Evolutionary conservation across 208 protist species (phyloP), one percentile per base, ranked within the genome.

Genomic region (Naegleria lovaniensis): DNA sequence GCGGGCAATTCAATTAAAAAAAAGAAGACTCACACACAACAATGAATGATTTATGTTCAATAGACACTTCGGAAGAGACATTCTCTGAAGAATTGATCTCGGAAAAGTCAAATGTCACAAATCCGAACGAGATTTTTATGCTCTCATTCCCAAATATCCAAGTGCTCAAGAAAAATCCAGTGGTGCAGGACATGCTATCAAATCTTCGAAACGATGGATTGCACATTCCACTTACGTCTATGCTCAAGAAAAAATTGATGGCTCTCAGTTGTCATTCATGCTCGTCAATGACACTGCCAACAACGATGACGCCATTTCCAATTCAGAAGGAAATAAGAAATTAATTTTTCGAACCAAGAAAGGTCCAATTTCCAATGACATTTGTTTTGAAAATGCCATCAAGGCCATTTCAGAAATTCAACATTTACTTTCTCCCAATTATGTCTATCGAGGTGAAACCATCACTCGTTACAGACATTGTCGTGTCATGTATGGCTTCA

Each of bases 171-270:
- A 67, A 29, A 67, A 67, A 29, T 67, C 55, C 4, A 29, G 19
- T 67, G 55, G 55, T 29, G 55, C 19, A 29, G 55, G 55, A 29
- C 7, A 48, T 48, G 43, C 43, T 7, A 48, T 48, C 43, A 48
- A 48, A 48, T 67, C 55, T 19, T 29, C 11, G 1, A 67, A 29
- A 29, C 11, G 55, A 79, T 79, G 67, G 67, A 33, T 36, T 9
- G 67, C 25, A 33, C 25, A n/a, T 36, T 11, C n/a, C 6, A 79
- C 67, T 9, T 36, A 36, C 0, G 67, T 79, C n/a, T 36, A 36
- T 79, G 67, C 29, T 79, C 67, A 79, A 33, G 67, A 79, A 9
- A 79, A 79, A 33, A 79, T 79, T 79, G 67, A 79, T 79, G 67
- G 67, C 9, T 79, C 67, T 36, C 67, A 79, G n/a, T 33, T 79